Percentiles rank a stretch among this genome's conserved stretches.
Conservation (phyloP, 164 flowering plant species). For the Dillenia turbinata region DNA sequence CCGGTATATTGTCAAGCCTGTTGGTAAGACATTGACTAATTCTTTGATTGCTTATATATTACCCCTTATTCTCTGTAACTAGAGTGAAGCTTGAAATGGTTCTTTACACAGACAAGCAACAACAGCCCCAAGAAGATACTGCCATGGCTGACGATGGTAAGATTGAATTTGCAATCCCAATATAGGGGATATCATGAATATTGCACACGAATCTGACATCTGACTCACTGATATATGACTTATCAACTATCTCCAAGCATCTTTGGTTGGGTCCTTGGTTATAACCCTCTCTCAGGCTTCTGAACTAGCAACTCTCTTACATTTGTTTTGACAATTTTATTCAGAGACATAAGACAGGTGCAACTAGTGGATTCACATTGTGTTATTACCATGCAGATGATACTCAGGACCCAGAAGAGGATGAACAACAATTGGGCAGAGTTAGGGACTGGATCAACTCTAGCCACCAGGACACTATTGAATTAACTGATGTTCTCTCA, state of each 20-base stretch:
- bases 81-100: slow-evolving; percentile 5
- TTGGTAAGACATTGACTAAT: slow-evolving; percentile 34
- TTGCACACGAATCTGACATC: too few relatives aligned
- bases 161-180: background rate
- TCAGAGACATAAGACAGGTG: background rate
- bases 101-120: slow-evolving; percentile 36
- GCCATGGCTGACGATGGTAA: slow-evolving; percentile 52
- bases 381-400: slow-evolving; percentile 37
- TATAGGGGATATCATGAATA: too few relatives aligned
- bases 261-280: too few relatives aligned
- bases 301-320: too few relatives aligned
- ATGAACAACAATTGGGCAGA: slow-evolving; percentile 54
- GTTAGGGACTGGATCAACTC: slow-evolving; percentile 74
- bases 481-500: slow-evolving; percentile 72
- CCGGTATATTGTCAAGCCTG: slow-evolving; percentile 59
- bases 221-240: too few relatives aligned
- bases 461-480: slow-evolving; percentile 49
- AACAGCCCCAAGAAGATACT: slow-evolving; percentile 26
- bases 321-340: background rate
- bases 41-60: background rate
- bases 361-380: background rate
- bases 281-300: too few relatives aligned
- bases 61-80: background rate
- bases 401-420: slow-evolving; percentile 76
- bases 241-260: too few relatives aligned